Conservation (phyloP, 306 rosid genomes). For the Pterocarpus santalinus region DNA sequence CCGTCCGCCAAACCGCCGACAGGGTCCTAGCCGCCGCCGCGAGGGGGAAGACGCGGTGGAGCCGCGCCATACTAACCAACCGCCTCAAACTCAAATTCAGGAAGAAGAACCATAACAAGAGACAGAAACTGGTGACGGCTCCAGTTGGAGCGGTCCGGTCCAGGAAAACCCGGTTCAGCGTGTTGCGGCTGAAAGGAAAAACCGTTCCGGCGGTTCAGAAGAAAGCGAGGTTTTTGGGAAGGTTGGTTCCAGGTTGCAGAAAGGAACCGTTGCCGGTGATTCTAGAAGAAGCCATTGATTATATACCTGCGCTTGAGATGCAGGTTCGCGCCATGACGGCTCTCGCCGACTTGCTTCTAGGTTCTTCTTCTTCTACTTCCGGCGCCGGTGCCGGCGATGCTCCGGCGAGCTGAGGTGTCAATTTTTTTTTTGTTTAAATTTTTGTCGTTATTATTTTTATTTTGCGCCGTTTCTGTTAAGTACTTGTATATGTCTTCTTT, state of each 20-base stretch:
- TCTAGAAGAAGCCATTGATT: conserved; percentile 86
- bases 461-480: neutral
- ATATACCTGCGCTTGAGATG: conserved; percentile 94
- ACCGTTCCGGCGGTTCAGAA: conserved; percentile 77
- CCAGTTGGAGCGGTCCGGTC: conserved; percentile 48
- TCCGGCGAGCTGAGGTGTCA: conserved; percentile 43
- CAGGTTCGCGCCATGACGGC: conserved; percentile 93
- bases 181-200: conserved; percentile 75
- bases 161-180: conserved; percentile 69
- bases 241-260: conserved; percentile 95
- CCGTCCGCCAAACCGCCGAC: conserved; percentile 86
- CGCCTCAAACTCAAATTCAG: conserved; percentile 83
- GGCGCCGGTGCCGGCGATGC: neutral
- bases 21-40: conserved; percentile 85
- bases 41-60: conserved; percentile 87
- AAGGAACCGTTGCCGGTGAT: conserved; percentile 85
- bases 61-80: conserved; percentile 79
- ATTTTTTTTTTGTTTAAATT: neutral
- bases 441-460: neutral
- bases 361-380: conserved; percentile 42
- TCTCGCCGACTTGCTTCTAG: conserved; percentile 68
- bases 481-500: neutral
- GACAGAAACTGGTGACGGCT: conserved; percentile 32
- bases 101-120: conserved; percentile 57
- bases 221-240: conserved; percentile 75